Base-by-base conservation (phyloP, 331 rosid genomes). In the Pyrus hybrid region DNA sequence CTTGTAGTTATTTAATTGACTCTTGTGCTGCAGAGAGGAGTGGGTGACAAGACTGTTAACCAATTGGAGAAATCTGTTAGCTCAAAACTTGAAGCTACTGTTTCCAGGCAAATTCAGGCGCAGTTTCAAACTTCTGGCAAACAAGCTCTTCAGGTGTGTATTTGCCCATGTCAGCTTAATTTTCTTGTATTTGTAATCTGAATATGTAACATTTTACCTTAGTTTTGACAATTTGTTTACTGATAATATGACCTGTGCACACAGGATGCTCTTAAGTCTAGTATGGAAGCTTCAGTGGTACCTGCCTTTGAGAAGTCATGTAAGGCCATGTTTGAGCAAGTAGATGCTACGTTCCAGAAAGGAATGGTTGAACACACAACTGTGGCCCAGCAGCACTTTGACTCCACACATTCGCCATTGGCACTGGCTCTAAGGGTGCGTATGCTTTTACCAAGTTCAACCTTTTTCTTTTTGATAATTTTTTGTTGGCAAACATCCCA, bases 41-140 rank as follows among this genome's bases (percentile, higher is more conserved):
- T 91, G 41, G 87, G 97, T 72, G 98, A 96, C 76, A 96, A 96
- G 83, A 89, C 98, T 70, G 97, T 93, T 71, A 96, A 85, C 86
- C 99, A 92, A 82, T 86, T 96, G 67, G 99, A 96, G 67, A 96
- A 96, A 80, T 92, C 97, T 35, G 93, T 96, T 20, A 87, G 75
- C 86, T 65, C 90, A 79, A 95, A 89, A 82, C 91, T 95, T 57
- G 99, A 95, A 89, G 91, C 87, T 58, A 91, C 98, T 20, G 94
- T 96, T 68, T 95, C 98, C 23, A 88, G 99, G 85, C 98, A 96
- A 82, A 91, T 96, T 75, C 99, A 96, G 88, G 96, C 91, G 7
- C 99, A 96, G 80, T 92, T 96, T 83, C 99, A 92, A 85, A 92
- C 99, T 66, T 84, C 98, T 16, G 99, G 96, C 77, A 92, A 87